Percentiles rank a stretch among this genome's conserved stretches.
Evolutionary conservation across 75 land plant genomes (phyloP).

Genomic region (Selaginella moellendorffii): DNA sequence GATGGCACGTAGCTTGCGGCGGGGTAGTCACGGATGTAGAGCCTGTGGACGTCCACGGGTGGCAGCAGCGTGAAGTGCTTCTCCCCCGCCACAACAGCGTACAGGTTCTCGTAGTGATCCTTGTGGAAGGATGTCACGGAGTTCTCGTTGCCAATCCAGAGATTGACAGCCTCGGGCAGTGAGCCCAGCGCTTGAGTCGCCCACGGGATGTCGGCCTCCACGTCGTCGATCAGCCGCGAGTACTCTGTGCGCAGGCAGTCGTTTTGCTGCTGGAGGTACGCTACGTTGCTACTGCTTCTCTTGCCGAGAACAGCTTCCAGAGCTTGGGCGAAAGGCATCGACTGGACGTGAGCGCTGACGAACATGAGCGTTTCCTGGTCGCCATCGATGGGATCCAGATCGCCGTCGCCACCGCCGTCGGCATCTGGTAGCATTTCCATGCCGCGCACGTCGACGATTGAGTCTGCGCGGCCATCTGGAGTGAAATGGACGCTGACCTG

Average conservation of each 20-base stretch:
- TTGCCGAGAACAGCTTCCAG: slow-evolving; percentile 24
- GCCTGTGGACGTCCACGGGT: slow-evolving; percentile 72
- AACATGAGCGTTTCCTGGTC: slow-evolving; percentile 17
- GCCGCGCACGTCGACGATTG: slow-evolving; percentile 22
- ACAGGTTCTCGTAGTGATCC: slow-evolving; percentile 88
- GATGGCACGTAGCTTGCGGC: slow-evolving; percentile 36
- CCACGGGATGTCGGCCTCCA: slow-evolving; percentile 53
- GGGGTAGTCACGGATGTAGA: slow-evolving; percentile 55
- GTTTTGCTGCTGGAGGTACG: slow-evolving; percentile 78
- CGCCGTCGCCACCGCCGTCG: neutral
- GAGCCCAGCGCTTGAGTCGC: slow-evolving; percentile 64
- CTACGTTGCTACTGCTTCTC: slow-evolving; percentile 20
- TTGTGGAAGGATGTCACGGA: slow-evolving; percentile 78
- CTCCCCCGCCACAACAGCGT: slow-evolving; percentile 66
- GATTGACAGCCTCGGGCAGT: slow-evolving; percentile 72
- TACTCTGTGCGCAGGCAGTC: slow-evolving; percentile 63
- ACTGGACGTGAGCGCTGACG: slow-evolving; percentile 52
- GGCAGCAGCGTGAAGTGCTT: slow-evolving; percentile 76
- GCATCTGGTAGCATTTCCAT: neutral
- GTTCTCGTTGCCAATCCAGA: slow-evolving; percentile 62
- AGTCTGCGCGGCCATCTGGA: slow-evolving; percentile 72
- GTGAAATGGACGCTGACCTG: slow-evolving; percentile 70
- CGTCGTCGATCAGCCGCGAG: slow-evolving; percentile 32
- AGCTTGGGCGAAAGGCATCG: slow-evolving; percentile 40
- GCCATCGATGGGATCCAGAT: neutral